A percentile compares a stretch with the other conserved stretches of the same genome.
phyloP scores from a whole-genome alignment of 345 rosid species.

The Hypericum perforatum region DNA sequence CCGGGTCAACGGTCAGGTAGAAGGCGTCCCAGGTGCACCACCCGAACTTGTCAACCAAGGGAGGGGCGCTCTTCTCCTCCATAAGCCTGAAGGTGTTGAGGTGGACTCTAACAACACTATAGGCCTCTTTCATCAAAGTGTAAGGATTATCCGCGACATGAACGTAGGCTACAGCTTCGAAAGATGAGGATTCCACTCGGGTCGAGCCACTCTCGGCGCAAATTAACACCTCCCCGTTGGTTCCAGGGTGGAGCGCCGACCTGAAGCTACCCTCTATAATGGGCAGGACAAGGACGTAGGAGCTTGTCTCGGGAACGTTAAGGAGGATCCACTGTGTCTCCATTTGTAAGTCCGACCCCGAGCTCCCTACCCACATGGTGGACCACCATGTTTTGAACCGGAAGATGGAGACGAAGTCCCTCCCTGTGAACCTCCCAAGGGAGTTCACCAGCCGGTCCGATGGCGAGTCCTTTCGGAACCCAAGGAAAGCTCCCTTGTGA shows the following conservation, averaged over 20 bases:
- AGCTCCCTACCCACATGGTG: conserved; percentile 65
- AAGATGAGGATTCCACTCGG: conserved; percentile 36
- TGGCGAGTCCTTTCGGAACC: conserved; percentile 37
- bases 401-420: conserved; percentile 56
- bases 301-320: conserved; percentile 47
- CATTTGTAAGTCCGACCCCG: conserved; percentile 70
- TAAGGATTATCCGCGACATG: conserved; percentile 69
- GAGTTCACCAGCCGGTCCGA: conserved; percentile 42
- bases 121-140: conserved; percentile 68
- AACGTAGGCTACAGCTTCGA: conserved; percentile 56
- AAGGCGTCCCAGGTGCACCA: conserved; percentile 99
- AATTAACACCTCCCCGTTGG: conserved; percentile 42
- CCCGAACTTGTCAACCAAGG: conserved; percentile 63
- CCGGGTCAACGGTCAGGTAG: conserved; percentile 74
- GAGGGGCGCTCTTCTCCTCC: conserved; percentile 62
- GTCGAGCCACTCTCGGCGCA: conserved; percentile 67
- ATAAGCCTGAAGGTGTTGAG: conserved; percentile 68
- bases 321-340: conserved; percentile 78
- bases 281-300: conserved; percentile 53
- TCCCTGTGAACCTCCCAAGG: conserved; percentile 44
- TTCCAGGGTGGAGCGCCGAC: conserved; percentile 59
- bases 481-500: conserved; percentile 58
- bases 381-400: conserved; percentile 94
- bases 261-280: conserved; percentile 59
- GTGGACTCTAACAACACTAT: conserved; percentile 55